Conservation (phyloP, 306 rosid species). For the Crataegus laevigata region DNA sequence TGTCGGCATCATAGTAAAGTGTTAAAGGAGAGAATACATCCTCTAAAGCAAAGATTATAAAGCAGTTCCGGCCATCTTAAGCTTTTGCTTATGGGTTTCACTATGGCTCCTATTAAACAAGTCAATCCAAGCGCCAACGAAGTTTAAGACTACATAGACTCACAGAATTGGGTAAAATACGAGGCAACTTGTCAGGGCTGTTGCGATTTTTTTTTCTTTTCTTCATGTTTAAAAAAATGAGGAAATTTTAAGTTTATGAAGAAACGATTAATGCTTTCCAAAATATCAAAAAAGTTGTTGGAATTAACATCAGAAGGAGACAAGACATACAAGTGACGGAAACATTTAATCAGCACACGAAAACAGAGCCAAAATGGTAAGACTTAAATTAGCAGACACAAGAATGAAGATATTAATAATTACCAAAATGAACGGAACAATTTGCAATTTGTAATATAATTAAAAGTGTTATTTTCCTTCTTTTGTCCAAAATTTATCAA, state of each 20-base stretch:
- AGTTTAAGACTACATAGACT: no score
- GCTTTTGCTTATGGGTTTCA: background rate
- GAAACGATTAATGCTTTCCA: background rate
- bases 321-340: background rate
- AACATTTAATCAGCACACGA: background rate
- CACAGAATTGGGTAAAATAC: no score
- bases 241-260: background rate
- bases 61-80: background rate
- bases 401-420: no score
- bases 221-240: background rate
- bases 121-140: background rate
- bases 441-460: background rate
- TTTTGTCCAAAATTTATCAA: no score
- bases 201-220: background rate
- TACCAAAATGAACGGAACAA: background rate
- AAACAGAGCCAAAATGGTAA: no score
- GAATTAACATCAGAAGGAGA: background rate
- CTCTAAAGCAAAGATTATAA: background rate
- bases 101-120: background rate
- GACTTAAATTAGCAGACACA: no score
- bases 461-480: background rate
- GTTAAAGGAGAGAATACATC: background rate
- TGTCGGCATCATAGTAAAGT: background rate
- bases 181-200: background rate
- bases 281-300: background rate